A percentile compares a stretch with the other conserved stretches of the same genome.
Conservation (phyloP, 495 filamentous ascomycete genomes). For the Penicillium fimorum region DNA sequence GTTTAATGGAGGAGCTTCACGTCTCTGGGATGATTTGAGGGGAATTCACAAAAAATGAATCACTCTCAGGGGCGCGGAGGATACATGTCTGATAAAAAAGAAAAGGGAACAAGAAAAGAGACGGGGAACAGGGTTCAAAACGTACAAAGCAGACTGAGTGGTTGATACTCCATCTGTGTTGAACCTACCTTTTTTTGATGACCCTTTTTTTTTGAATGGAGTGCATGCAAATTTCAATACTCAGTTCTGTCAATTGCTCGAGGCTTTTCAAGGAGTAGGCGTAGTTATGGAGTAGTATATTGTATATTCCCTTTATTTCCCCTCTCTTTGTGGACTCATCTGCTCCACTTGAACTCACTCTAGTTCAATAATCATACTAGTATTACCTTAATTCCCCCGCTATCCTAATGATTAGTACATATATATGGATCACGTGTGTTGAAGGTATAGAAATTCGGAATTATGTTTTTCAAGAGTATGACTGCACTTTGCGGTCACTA, state of each 20-base stretch:
- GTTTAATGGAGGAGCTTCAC: slow-evolving; percentile 40
- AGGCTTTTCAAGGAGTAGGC: neutral
- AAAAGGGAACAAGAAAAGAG: slow-evolving; percentile 25
- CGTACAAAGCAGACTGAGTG: slow-evolving; percentile 21
- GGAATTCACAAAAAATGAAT: slow-evolving; percentile 30
- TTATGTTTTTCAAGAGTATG: neutral
- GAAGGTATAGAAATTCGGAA: neutral
- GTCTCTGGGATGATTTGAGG: slow-evolving; percentile 25
- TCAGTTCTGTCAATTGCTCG: slow-evolving; percentile 13
- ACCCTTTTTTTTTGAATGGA: slow-evolving; percentile 36
- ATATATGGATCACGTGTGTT: neutral
- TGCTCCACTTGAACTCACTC: slow-evolving; percentile 5
- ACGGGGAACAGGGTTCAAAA: slow-evolving; percentile 24
- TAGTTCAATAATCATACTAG: neutral
- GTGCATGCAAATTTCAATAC: slow-evolving; percentile 34
- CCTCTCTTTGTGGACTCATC: neutral
- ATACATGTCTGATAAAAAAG: slow-evolving; percentile 30
- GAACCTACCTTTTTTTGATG: slow-evolving; percentile 31
- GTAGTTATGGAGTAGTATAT: neutral
- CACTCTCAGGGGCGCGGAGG: slow-evolving; percentile 30
- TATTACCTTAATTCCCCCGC: slow-evolving; percentile 4
- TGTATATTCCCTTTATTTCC: neutral
- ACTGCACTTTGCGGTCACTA: neutral
- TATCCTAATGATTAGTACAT: too few species aligned
- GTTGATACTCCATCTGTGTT: slow-evolving; percentile 29